Base-by-base conservation (phyloP, 1,284 basidiomycete species). In the Ceratobasidium sp. region DNA sequence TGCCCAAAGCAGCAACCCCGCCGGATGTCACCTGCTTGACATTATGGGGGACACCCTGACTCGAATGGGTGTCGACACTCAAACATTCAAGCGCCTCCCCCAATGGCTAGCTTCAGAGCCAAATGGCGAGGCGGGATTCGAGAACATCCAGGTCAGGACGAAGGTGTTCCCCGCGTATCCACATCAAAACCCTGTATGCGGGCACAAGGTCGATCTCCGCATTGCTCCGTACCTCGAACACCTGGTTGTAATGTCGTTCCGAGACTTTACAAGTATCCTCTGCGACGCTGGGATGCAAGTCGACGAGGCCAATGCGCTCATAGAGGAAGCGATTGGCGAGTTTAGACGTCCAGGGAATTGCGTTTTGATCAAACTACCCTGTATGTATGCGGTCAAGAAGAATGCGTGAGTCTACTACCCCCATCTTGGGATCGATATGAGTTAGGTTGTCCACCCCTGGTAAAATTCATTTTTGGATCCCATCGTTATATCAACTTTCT, bases 301-400 rank as follows among this genome's bases (percentile, higher is more conserved):
- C 8, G 69, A 71, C 2, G 56, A 61, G 32, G 56, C 69, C 6
- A 71, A 44, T 22, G 22, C 37, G 13, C 40, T 71, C 3, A 49
- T 71, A 44, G 69, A 71, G 7, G 69, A 17, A 4, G 4, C 56
- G 25, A 61, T 71, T 37, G 15, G 44, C 9, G 69, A 71, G 43
- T 34, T 71, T n/a, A 71, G 57, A 25, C 22, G 29, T n/a, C 69
- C 69, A 29, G 56, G 34, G 15, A 61, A 61, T 43, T 71, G 69
- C 29, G 43, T 2, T 22, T 44, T 71, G n/a, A 13, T 52, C 17
- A 57, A 61, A 37, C 46, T 71, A 1, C 29, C 40, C 40, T 43
- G 54, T 71, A 59, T 61, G 29, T 61, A 71, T 57, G 69, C 69
- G 34, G 22, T 61, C 22, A 71, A 71, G 57, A 44, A 7, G 5